A percentile compares a stretch with the other conserved stretches of the same genome.
Conservation (phyloP, 2,329 filamentous ascomycete species). For the Aspergillus thermomutatus region DNA sequence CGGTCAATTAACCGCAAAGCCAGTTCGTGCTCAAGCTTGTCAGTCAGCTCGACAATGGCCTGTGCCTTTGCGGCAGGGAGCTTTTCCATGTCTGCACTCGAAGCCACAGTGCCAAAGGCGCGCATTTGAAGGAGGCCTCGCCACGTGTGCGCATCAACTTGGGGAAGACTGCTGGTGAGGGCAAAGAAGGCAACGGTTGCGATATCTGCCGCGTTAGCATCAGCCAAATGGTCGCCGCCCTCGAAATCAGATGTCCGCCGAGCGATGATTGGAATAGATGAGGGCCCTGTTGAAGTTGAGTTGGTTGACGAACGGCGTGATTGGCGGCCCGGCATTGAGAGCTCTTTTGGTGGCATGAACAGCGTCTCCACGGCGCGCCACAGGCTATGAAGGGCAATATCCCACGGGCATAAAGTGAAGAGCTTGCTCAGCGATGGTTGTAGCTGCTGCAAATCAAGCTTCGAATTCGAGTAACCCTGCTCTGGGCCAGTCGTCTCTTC, state of each 20-base stretch:
- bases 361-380: constrained; percentile 40
- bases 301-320: constrained; percentile 31
- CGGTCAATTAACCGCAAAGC: constrained; percentile 50
- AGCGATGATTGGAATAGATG: constrained; percentile 21
- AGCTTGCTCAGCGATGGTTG: constrained; percentile 34
- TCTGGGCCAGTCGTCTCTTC: constrained; percentile 10
- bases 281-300: constrained; percentile 20
- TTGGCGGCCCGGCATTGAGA: constrained; percentile 26
- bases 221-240: constrained; percentile 34
- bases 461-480: constrained; percentile 4
- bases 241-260: constrained; percentile 25
- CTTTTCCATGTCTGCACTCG: constrained; percentile 36
- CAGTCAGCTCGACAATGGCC: constrained; percentile 33
- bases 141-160: constrained; percentile 36
- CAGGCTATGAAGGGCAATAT: constrained; percentile 40
- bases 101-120: constrained; percentile 36
- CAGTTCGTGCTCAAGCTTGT: constrained; percentile 51
- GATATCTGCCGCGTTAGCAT: constrained; percentile 39
- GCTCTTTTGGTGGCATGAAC: constrained; percentile 37
- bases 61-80: constrained; percentile 25
- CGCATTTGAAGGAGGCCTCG: constrained; percentile 42
- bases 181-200: constrained; percentile 37
- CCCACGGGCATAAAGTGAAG: constrained; percentile 38
- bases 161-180: constrained; percentile 37
- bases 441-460: constrained; percentile 30